Base-by-base conservation (phyloP, 2,329 filamentous ascomycete genomes). In the Diatrype stigma region DNA sequence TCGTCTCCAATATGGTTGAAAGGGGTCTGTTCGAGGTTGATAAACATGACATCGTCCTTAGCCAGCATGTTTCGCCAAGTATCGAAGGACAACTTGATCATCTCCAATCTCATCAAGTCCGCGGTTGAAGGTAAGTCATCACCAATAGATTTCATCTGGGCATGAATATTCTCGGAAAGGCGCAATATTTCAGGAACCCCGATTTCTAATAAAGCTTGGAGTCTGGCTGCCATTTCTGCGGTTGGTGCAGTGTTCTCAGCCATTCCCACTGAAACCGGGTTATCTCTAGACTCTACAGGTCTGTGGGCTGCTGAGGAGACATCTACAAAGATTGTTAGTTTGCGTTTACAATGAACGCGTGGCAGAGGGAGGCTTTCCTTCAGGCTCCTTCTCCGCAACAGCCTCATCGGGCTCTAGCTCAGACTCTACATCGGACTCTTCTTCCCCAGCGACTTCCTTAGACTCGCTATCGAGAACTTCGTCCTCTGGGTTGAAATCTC, bases 131-230 rank as follows among this genome's bases (percentile, higher is more conserved):
- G 51, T 34, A 57, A 47, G 21, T 46, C 38, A 17, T 30, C 23
- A n/a, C 46, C 46, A 19, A 59, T 51, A 22, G 56, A 47, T 3
- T 47, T 52, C 38, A 65, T 45, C 32, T 52, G 40, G 21, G 46
- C 49, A 19, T 57, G 56, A 26, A 58, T 51, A 19, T 54, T 61
- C 10, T 50, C 53, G 40, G 53, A 58, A 55, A 62, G 62, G 32
- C 57, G 58, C 16, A 40, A 45, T 30, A 64, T 51, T 44, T 63
- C 61, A 14, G 63, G 63, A 19, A 64, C 51, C 28, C 61, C 63
- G 51, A 60, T 62, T 38, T 65, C 58, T 26, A 64, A 42, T 45
- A 64, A 49, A 30, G 64, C 63, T 32, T 60, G 53, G 6, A 63
- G 48, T 46, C 50, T 59, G 16, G 55, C 57, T 28, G 48, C 53